Evolutionary conservation across 768 basidiomycete genomes (phyloP).

Genomic region (Suillus ampliporus): DNA sequence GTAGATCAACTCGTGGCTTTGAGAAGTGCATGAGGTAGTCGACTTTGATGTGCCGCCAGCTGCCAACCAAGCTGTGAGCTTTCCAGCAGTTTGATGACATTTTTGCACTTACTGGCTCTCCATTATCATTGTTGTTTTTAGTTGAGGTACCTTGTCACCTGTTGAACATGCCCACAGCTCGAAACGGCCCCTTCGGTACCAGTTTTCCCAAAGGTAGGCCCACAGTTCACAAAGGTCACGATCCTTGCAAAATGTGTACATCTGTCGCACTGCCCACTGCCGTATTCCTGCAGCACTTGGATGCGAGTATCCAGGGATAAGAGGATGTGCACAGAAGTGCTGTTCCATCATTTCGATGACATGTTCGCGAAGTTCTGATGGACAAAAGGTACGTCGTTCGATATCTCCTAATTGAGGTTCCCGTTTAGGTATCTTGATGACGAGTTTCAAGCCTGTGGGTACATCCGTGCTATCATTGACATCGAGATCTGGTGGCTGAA

Average conservation of each 20-base stretch:
- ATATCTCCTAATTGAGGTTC: not conserved
- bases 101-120: slow-evolving; percentile 9
- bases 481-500: not conserved
- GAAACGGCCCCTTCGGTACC: no score
- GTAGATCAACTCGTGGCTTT: slow-evolving; percentile 25
- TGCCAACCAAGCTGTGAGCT: slow-evolving; percentile 6
- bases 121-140: slow-evolving; percentile 8
- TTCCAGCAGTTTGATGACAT: no score
- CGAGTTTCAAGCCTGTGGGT: slow-evolving; percentile 2
- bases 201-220: no score
- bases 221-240: not conserved
- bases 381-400: slow-evolving; percentile 22
- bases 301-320: slow-evolving; percentile 34
- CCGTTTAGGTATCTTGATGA: slow-evolving; percentile 6
- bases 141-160: slow-evolving; percentile 27
- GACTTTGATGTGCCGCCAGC: slow-evolving; percentile 42
- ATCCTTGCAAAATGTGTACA: slow-evolving; percentile 5
- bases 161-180: slow-evolving; percentile 6
- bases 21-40: not conserved
- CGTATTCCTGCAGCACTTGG: slow-evolving; percentile 28
- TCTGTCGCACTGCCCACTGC: slow-evolving; percentile 10
- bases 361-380: slow-evolving; percentile 14
- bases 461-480: not conserved
- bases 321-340: slow-evolving; percentile 25
- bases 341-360: slow-evolving; percentile 30